A percentile compares a stretch with the other conserved stretches of the same genome.
phyloP scores from a whole-genome alignment of 208 protist species.

The Angomonas deanei region DNA sequence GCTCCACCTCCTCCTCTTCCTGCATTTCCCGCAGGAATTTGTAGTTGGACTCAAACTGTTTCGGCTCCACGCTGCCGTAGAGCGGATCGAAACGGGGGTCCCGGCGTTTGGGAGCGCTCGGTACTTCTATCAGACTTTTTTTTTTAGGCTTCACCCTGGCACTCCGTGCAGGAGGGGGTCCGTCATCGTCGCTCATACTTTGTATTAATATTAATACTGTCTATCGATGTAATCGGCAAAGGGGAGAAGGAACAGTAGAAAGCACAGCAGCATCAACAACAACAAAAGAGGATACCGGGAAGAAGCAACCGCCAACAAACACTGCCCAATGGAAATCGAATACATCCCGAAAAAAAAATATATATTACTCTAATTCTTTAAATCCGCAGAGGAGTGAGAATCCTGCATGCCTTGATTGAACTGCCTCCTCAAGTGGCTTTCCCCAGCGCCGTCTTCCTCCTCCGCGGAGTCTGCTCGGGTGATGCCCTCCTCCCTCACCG shows the following conservation, averaged over 20 bases:
- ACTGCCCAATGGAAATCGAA: neutral
- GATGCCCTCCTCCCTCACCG: conserved; percentile 20
- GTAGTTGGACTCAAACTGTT: conserved; percentile 70
- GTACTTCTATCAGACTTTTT: neutral
- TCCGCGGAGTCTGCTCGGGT: conserved; percentile 8
- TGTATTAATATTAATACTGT: neutral
- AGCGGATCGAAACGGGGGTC: conserved; percentile 83
- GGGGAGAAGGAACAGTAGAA: neutral
- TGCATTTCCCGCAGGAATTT: conserved; percentile 72
- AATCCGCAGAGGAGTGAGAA: neutral
- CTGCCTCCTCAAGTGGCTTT: conserved; percentile 14
- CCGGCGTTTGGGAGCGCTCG: conserved; percentile 11
- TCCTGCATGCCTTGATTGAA: conserved; percentile 18
- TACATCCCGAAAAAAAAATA: neutral
- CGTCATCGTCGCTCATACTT: conserved; percentile 41
- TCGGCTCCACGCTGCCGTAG: conserved; percentile 38
- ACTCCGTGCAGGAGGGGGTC: conserved; percentile 64
- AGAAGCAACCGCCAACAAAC: too few relatives aligned
- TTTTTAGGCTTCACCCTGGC: conserved; percentile 41
- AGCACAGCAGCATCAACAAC: neutral
- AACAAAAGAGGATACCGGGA: too few relatives aligned
- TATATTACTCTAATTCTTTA: too few relatives aligned
- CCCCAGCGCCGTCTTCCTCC: neutral
- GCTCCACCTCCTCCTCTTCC: conserved; percentile 58
- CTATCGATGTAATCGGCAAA: neutral